Evolutionary conservation across 257 asterid species (phyloP).

Genomic region (Eucommia ulmoides): DNA sequence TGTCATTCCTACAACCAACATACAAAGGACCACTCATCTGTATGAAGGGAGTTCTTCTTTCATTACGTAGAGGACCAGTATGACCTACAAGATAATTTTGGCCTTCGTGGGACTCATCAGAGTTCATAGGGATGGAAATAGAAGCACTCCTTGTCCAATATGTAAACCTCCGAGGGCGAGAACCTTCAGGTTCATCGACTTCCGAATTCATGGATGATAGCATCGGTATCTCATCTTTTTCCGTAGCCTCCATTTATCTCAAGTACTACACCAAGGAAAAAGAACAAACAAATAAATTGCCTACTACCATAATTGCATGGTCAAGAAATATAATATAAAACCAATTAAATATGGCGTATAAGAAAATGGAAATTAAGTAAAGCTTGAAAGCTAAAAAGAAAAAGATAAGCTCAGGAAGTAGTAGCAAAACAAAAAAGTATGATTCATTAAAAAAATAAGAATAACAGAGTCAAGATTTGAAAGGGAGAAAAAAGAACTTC

Average conservation of each 20-base stretch:
- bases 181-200: constrained; percentile 24
- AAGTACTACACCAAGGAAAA: constrained; percentile 4
- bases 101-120: constrained; percentile 28
- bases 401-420: too few relatives aligned
- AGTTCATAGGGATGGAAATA: constrained; percentile 40
- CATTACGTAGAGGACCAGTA: constrained; percentile 69
- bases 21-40: constrained; percentile 64
- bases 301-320: neutral
- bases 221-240: constrained; percentile 67
- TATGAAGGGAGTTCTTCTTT: constrained; percentile 23
- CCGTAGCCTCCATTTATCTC: constrained; percentile 44
- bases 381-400: too few relatives aligned
- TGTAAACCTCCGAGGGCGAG: constrained; percentile 22
- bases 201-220: constrained; percentile 33
- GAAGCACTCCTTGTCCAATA: constrained; percentile 67
- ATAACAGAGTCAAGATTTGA: too few relatives aligned
- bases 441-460: too few relatives aligned
- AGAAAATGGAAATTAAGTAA: too few relatives aligned
- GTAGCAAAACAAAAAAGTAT: too few relatives aligned
- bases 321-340: too few relatives aligned
- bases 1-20: constrained; percentile 24
- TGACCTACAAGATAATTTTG: constrained; percentile 31
- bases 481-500: too few relatives aligned
- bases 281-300: neutral
- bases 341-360: too few relatives aligned